Evolutionary conservation across 768 basidiomycete species (phyloP).

Genomic region (Leccinellum luteum): DNA sequence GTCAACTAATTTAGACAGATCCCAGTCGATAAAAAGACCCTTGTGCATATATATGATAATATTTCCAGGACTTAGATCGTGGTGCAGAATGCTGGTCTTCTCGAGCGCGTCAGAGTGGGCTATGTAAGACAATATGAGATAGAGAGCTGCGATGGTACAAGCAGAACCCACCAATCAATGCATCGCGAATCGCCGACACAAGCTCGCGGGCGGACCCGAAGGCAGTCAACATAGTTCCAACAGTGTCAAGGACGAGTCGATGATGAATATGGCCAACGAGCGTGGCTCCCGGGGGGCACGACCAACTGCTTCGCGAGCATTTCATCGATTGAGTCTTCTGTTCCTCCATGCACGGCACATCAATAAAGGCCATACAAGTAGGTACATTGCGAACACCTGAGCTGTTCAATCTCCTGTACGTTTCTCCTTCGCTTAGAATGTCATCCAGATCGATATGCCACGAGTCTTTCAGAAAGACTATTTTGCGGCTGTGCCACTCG

Average conservation of each 20-base stretch:
- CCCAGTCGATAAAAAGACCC: not conserved
- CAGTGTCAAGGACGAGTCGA: not conserved
- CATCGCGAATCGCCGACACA: not conserved
- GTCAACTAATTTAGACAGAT: not conserved
- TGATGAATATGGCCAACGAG: not conserved
- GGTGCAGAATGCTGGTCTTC: not conserved
- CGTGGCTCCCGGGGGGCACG: not conserved
- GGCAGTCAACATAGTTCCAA: not conserved
- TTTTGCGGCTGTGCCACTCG: not conserved
- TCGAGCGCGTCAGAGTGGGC: not conserved
- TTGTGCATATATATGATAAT: not conserved
- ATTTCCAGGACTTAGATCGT: not conserved
- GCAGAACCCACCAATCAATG: not conserved
- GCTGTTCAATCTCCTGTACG: not conserved
- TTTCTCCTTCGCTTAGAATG: not conserved
- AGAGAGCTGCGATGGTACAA: not conserved
- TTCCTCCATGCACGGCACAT: not conserved
- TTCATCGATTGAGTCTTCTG: not conserved
- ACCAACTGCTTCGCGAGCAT: not conserved
- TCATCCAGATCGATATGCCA: not conserved
- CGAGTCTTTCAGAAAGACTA: not conserved
- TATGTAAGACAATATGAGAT: not conserved
- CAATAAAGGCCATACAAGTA: not conserved
- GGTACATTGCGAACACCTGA: not conserved
- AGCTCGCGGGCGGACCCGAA: not conserved